Evolutionary conservation across 2,329 filamentous ascomycete genomes (phyloP), one percentile per base, ranked within the genome.

Genomic region (Rutstroemia sp.): DNA sequence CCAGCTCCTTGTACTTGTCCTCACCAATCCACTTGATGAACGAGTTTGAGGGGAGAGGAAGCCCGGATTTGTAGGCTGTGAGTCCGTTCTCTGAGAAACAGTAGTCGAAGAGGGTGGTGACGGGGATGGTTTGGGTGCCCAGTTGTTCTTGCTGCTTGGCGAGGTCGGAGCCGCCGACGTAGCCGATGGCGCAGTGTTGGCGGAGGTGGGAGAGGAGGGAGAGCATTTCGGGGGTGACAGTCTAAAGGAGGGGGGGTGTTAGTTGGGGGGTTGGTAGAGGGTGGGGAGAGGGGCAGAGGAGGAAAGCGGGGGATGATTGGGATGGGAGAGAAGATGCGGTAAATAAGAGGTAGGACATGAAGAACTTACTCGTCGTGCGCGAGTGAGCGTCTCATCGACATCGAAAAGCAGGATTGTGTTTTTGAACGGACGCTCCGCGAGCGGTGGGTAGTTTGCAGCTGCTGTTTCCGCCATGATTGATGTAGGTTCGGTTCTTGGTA

Each of bases 61-160:
- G 74, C 67, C 92, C 94, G 68, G 92, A 75, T 69, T 91, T 90
- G 79, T 81, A 95, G 45, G 92, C 94, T 1, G 88, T 95, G 64
- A 99, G 83, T 10, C 94, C 94, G 75, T 99, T 99, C 78, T 99
- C 94, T 58, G 91, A 79, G 77, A 99, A 99, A 82, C 88, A 94
- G 77, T 89, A 99, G 78, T 99, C 94, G 78, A 99, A 99, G 68
- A 97, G 84, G 60, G 83, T 78, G 52, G 85, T 91, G 60, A 97
- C 92, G 65, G 77, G 72, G 64, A 86, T 79, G 27, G 75, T 72
- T 57, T 80, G 75, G 4, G 82, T 80, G 71, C 91, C 91, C 60
- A 97, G 82, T 76, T 97, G 92, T 74, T 97, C 94, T 74, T 97
- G 90, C 75, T 97, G 94, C 78, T 99, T 97, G 71, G 73, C 76